Evolutionary conservation across 345 rosid genomes (phyloP).

Genomic region (Syzygium grande): DNA sequence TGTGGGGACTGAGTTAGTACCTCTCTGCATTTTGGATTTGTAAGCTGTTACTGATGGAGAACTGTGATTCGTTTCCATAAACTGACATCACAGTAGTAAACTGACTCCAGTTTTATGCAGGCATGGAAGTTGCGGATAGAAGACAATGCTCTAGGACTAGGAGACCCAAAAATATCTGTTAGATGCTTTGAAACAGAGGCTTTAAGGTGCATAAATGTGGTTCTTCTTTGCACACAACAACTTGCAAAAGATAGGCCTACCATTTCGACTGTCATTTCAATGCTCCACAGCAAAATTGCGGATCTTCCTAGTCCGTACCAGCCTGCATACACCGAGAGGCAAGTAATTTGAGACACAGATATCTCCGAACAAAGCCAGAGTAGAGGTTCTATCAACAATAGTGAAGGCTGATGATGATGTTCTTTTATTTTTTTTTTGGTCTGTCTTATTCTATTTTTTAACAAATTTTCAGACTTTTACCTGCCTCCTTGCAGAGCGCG

Average conservation of each 20-base stretch:
- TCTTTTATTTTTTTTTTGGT: too few relatives aligned
- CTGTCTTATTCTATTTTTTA: too few relatives aligned
- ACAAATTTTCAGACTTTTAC: too few relatives aligned
- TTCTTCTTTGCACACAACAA: background rate
- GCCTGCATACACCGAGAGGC: slow-evolving; percentile 1
- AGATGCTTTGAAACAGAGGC: background rate
- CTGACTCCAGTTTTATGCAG: background rate
- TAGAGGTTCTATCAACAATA: background rate
- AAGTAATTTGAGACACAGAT: background rate
- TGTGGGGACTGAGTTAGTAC: slow-evolving; percentile 39
- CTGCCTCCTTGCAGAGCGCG: too few relatives aligned
- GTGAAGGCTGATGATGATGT: too few relatives aligned
- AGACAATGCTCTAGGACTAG: background rate
- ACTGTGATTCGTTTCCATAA: background rate
- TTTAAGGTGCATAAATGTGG: background rate
- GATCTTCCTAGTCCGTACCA: slow-evolving; percentile 8
- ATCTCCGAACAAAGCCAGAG: background rate
- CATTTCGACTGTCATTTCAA: slow-evolving; percentile 6
- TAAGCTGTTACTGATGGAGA: slow-evolving; percentile 4
- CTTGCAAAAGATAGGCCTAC: slow-evolving; percentile 19
- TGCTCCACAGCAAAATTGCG: slow-evolving; percentile 14
- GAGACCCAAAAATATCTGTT: background rate
- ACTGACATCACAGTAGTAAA: background rate
- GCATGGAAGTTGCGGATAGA: slow-evolving; percentile 14
- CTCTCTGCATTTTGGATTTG: slow-evolving; percentile 5